Conservation (phyloP, 257 asterid genomes). For the Solanum appendiculatum region DNA sequence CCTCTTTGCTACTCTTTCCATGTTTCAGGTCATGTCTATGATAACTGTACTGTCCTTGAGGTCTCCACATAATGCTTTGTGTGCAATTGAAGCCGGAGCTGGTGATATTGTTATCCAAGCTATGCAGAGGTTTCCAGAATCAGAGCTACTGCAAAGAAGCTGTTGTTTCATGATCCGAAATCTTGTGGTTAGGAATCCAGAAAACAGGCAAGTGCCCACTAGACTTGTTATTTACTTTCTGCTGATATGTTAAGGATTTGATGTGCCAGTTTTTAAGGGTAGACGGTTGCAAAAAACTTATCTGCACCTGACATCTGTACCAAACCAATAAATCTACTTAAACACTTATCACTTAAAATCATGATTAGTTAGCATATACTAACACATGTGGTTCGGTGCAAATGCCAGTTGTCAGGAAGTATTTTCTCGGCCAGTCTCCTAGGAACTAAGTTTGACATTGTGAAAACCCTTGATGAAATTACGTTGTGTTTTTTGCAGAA, state of each 20-base stretch:
- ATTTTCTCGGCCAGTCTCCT: not conserved
- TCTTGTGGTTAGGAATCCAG: slow-evolving; percentile 75
- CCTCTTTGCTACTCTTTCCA: not conserved
- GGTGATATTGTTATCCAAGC: slow-evolving; percentile 81
- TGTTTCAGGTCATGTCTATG: slow-evolving; percentile 56
- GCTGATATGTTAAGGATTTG: not conserved
- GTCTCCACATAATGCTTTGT: slow-evolving; percentile 73
- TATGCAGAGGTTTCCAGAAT: slow-evolving; percentile 63
- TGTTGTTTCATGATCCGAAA: slow-evolving; percentile 88
- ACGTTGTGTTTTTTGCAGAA: slow-evolving; percentile 28
- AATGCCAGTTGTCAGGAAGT: not conserved
- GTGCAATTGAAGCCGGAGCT: slow-evolving; percentile 86
- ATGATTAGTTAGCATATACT: not conserved
- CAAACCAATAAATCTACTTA: not conserved
- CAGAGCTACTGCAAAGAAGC: slow-evolving; percentile 68
- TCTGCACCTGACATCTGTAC: not conserved
- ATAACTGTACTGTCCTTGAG: slow-evolving; percentile 70
- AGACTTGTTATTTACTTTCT: not conserved
- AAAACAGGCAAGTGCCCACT: slow-evolving; percentile 51
- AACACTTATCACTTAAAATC: not conserved
- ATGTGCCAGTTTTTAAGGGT: not conserved
- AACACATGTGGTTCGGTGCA: not conserved
- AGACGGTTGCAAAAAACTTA: not conserved
- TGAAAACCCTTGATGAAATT: not conserved
- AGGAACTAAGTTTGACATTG: not conserved